Percentiles rank a stretch among this genome's conserved stretches.
phyloP scores from a whole-genome alignment of 1,284 basidiomycete species.

The Pisolithus thermaeus region DNA sequence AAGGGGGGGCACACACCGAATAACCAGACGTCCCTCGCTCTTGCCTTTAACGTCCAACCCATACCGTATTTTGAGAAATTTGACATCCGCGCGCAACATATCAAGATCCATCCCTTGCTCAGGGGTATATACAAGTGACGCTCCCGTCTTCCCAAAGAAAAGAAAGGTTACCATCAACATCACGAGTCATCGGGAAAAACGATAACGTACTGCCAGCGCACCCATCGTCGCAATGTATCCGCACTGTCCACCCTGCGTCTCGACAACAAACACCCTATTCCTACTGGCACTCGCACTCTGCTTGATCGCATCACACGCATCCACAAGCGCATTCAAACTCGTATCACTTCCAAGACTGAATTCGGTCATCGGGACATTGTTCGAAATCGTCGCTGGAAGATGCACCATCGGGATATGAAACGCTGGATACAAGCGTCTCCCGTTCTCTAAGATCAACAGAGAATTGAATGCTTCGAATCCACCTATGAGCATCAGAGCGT shows the following conservation, averaged over 20 bases:
- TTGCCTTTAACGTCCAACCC: conserved; percentile 83
- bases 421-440: conserved; percentile 77
- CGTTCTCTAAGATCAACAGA: conserved; percentile 74
- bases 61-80: conserved; percentile 87
- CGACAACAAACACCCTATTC: conserved; percentile 95
- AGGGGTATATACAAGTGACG: conserved; percentile 90
- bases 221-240: conserved; percentile 96
- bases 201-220: conserved; percentile 76
- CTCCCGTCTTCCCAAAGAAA: conserved; percentile 62
- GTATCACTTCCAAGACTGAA: conserved; percentile 95
- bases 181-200: neutral
- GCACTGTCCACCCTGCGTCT: conserved; percentile 96
- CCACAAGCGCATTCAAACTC: conserved; percentile 93
- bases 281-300: conserved; percentile 94
- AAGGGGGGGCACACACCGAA: conserved; percentile 51
- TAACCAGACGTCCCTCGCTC: conserved; percentile 88
- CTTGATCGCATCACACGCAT: conserved; percentile 97
- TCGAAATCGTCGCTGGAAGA: conserved; percentile 92
- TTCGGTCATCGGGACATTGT: conserved; percentile 97
- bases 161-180: conserved; percentile 1
- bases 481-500: conserved; percentile 86
- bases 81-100: conserved; percentile 78
- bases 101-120: conserved; percentile 86
- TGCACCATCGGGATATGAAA: conserved; percentile 94
- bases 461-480: conserved; percentile 94